Evolutionary conservation across 2,329 filamentous ascomycete genomes (phyloP), one percentile per base, ranked within the genome.

Genomic region (Aspergillaceae sp.): DNA sequence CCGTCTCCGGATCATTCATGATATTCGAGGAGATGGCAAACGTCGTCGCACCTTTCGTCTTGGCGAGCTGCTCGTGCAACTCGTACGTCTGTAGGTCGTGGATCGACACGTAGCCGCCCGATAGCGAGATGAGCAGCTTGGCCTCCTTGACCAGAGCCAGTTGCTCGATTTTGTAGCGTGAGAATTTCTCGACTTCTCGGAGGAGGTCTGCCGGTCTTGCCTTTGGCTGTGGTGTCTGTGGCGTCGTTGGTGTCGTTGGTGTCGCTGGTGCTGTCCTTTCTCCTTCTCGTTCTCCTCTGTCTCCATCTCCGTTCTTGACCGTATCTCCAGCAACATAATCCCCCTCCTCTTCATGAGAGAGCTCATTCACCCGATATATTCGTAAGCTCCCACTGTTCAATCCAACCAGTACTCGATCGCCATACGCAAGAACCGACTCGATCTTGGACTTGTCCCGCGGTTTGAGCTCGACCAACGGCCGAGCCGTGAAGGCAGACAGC

Each of bases 1-100:
- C 86, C 0, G 88, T 95, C 42, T 81, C 80, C 4, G 82, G 72
- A 65, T 98, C 92, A 64, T 92, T 91, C 55, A 94, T 85, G 46
- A 97, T 94, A 66, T 97, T 95, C 52, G 88, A 94, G 2, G 90
- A 96, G 38, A 95, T 87, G 1, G 91, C 89, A 66, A 98, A 97
- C 38, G 84, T 83, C 2, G 83, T 84, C 9, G 92, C 91, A 56
- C 92, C 92, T 69, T 87, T 92, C 8, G 90, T 95, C 62, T 84
- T 84, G 43, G 80, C 72, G 38, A 98, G 74, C 50, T 82, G 85
- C 65, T 95, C 86, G 60, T 91, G 80, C 47, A 90, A 76, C 53
- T 85, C 77, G 67, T 94, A 96, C 29, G 82, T 87, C 53, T 91
- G 82, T 26, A 94, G 75, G 65, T 98, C 90, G 70, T 98, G 84